phyloP scores from a whole-genome alignment of 2,329 filamentous ascomycete species.

The Hypoxylon sp. region DNA sequence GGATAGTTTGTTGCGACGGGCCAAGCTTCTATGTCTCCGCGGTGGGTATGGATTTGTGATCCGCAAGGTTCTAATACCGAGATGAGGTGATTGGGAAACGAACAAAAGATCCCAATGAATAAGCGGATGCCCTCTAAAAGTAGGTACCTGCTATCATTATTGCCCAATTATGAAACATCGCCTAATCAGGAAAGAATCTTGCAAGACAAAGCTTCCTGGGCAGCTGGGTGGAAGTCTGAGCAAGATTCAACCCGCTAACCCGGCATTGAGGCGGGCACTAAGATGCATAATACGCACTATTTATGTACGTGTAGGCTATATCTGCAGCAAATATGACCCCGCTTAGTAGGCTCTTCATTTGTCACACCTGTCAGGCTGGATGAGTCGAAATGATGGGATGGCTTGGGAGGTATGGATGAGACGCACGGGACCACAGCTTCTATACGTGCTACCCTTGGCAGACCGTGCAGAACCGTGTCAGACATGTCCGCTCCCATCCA shows the following conservation, averaged over 20 bases:
- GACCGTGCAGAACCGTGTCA: too few relatives aligned
- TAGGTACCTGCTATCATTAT: not conserved
- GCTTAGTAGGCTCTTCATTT: constrained; percentile 6
- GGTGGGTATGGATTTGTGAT: constrained; percentile 11
- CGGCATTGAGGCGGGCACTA: constrained; percentile 5
- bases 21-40: constrained; percentile 8
- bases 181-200: constrained; percentile 5
- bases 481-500: not conserved
- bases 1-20: too few relatives aligned
- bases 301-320: constrained; percentile 5
- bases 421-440: constrained; percentile 11
- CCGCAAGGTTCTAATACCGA: constrained; percentile 28
- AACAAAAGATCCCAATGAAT: constrained; percentile 20
- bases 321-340: not conserved
- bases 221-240: not conserved
- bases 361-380: constrained; percentile 11
- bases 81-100: constrained; percentile 26
- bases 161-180: constrained; percentile 23
- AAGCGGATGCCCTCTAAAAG: constrained; percentile 2
- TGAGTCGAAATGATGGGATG: constrained; percentile 32
- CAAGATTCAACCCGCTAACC: not conserved
- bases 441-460: constrained; percentile 20
- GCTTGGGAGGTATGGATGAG: constrained; percentile 11
- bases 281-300: constrained; percentile 14
- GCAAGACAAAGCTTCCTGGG: constrained; percentile 2